Conservation (phyloP, 2,329 filamentous ascomycete species). For the Colletotrichum simmondsii region DNA sequence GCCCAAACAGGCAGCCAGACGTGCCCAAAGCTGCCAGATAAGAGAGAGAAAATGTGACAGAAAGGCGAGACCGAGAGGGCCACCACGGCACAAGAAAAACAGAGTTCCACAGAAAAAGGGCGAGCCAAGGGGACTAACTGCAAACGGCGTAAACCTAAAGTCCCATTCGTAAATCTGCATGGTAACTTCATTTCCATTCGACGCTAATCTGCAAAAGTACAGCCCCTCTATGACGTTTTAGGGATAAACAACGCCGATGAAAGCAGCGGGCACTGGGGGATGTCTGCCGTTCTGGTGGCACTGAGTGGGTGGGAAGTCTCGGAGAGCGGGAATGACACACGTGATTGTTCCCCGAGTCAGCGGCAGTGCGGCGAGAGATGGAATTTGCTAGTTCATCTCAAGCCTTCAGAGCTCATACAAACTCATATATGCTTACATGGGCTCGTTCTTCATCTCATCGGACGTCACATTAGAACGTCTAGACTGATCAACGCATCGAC, state of each 20-base stretch:
- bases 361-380: not conserved
- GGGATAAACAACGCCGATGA: not conserved
- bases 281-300: too few relatives aligned
- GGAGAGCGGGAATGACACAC: not conserved
- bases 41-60: not conserved
- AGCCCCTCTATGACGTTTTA: slow-evolving; percentile 15
- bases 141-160: slow-evolving; percentile 18
- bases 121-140: slow-evolving; percentile 1
- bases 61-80: not conserved
- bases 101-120: not conserved
- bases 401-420: not conserved
- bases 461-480: not conserved
- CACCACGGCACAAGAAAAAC: not conserved
- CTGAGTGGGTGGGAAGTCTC: not conserved
- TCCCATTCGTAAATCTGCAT: not conserved
- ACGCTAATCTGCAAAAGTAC: slow-evolving; percentile 6
- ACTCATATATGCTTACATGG: not conserved
- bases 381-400: not conserved
- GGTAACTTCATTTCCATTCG: not conserved
- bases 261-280: not conserved
- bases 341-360: slow-evolving; percentile 22
- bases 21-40: too few relatives aligned
- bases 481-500: not conserved
- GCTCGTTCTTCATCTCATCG: not conserved
- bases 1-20: not conserved